Base-by-base conservation (phyloP, 108 stramenopile genomes). In the Cyclotella baltica region DNA sequence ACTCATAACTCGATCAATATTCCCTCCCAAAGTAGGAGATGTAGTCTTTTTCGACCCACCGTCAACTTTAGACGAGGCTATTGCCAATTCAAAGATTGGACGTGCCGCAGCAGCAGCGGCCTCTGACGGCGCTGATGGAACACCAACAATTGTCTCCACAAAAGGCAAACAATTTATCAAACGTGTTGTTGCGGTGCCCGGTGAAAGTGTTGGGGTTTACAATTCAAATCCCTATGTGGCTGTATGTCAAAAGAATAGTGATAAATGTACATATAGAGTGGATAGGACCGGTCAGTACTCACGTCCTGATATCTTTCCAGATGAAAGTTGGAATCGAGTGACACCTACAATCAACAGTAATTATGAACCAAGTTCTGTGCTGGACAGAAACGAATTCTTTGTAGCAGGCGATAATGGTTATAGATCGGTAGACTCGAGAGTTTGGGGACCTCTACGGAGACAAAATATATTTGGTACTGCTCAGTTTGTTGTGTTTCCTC, bases 41-140 rank as follows among this genome's bases (percentile, higher is more conserved):
- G 83, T 91, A 2, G 83, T 86, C 29, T 80, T 91, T 48, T 91
- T 91, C 63, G 80, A 88, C 71, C 86, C 90, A 27, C 87, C 86
- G 2, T 27, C 33, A 27, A 79, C 86, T 37, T 63, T 91, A 27
- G 84, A 82, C 33, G 55, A 73, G 13, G 79, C 80, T 13, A 73
- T 86, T 40, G 70, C 76, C 10, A 81, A 80, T 31, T 82, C 73
- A 8, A 81, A 66, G 22, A 67, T 85, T 15, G 84, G 84, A 27
- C 67, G 75, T 11, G 83, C 78, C 5, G 51, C 63, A n/a, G 61
- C 61, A 11, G 68, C 64, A 27, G 68, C 76, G 8, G 37, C 69
- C 19, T 22, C 47, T 43, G 16, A 22, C 19, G 40, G 9, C 34
- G 27, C 13, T 5, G 22, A 31, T 40, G 19, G 43, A 31, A 80